Percentiles rank a stretch among this genome's conserved stretches.
Conservation (phyloP, 176 grass and related monocot species). For the Paspalum notatum region DNA sequence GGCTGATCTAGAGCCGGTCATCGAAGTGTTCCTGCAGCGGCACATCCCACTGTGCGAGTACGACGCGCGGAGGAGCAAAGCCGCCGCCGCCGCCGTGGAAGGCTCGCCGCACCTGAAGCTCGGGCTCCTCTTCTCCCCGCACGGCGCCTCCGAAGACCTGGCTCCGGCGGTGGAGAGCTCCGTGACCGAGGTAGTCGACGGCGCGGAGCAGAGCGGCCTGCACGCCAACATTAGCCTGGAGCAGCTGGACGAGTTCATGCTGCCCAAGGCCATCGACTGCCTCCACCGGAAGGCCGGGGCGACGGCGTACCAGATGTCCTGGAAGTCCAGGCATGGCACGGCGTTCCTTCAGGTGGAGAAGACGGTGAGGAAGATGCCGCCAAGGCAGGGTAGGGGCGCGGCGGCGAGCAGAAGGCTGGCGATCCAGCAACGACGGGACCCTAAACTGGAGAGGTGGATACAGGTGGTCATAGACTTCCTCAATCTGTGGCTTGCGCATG, state of each 20-base stretch:
- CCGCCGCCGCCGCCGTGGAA: background rate
- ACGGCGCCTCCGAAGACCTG: background rate
- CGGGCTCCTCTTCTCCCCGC: background rate
- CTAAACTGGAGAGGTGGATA: background rate
- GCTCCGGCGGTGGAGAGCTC: background rate
- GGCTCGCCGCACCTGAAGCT: background rate
- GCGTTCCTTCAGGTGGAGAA: background rate
- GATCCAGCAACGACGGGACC: background rate
- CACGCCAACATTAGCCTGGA: background rate
- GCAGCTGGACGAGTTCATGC: background rate
- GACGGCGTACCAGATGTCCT: background rate
- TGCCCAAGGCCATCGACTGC: conserved; percentile 31
- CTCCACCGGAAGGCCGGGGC: background rate
- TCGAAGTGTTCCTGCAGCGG: background rate
- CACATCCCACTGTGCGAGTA: background rate
- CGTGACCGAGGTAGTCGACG: background rate
- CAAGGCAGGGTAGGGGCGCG: too few species aligned
- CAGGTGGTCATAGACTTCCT: background rate
- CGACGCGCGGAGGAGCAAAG: background rate
- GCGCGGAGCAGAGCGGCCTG: background rate
- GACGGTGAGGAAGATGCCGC: background rate
- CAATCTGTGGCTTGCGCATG: background rate
- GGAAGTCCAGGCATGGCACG: conserved; percentile 15
- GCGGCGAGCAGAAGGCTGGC: background rate
- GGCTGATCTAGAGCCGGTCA: background rate